phyloP scores from a whole-genome alignment of 306 rosid species.

The Adenanthera pavonina region DNA sequence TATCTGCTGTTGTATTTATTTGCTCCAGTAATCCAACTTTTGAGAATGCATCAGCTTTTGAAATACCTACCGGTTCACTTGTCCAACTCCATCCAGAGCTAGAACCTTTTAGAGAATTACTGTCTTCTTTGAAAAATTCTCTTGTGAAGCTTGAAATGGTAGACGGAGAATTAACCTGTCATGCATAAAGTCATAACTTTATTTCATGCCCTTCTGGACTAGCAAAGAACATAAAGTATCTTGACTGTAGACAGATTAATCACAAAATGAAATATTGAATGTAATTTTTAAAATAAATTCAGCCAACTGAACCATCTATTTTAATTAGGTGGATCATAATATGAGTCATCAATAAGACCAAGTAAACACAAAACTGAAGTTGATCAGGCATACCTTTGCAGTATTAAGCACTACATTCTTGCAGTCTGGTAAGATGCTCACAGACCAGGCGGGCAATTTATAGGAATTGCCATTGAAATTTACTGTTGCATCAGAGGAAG shows the following conservation, averaged over 20 bases:
- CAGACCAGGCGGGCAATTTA: constrained; percentile 94
- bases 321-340: not conserved
- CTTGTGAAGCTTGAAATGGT: constrained; percentile 60
- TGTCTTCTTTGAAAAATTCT: constrained; percentile 56
- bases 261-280: constrained; percentile 4
- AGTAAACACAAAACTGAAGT: constrained; percentile 6
- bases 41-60: constrained; percentile 70
- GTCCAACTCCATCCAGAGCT: constrained; percentile 84
- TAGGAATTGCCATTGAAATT: constrained; percentile 78
- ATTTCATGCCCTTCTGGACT: constrained; percentile 6
- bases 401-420: constrained; percentile 86
- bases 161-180: constrained; percentile 79
- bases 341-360: not conserved
- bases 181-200: constrained; percentile 29
- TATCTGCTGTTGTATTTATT: constrained; percentile 90
- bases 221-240: constrained; percentile 25
- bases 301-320: constrained; percentile 6
- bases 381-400: constrained; percentile 77
- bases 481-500: constrained; percentile 69
- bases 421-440: constrained; percentile 98
- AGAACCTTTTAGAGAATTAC: constrained; percentile 55
- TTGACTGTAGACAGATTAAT: not conserved
- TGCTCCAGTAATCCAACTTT: constrained; percentile 82
- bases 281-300: not conserved
- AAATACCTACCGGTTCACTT: constrained; percentile 84